Evolutionary conservation across 2,329 filamentous ascomycete species (phyloP), one percentile per base, ranked within the genome.

Genomic region (Fusarium falciforme): DNA sequence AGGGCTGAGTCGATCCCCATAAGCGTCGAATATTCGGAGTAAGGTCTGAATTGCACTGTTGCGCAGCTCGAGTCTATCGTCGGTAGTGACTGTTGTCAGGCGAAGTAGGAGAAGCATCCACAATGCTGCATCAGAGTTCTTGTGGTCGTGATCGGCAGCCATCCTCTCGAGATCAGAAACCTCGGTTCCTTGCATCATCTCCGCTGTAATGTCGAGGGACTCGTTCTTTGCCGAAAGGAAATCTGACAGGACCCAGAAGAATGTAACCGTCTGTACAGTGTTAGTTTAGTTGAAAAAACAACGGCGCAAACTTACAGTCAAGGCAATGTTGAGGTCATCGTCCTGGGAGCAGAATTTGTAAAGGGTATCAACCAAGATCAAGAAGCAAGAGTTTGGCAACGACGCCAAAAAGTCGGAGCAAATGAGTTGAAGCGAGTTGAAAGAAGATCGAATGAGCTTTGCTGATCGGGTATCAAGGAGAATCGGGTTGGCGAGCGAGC

Each of bases 181-280:
- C 76, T 90, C 84, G 68, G 87, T 79, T 70, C 87, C 84, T 52
- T 86, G 83, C 65, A 91, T 86, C 68, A 92, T 85, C 60, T 87
- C 86, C 49, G 87, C 84, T 1, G 88, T 91, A 35, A 92, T 89
- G 1, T 88, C 86, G 52, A 92, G 87, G 0, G 87, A 85, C 67
- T 86, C 86, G 63, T 87, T 90, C 74, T 89, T 90, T 4, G 87
- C 84, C 2, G 90, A 92, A 6, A 98, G 86, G 73, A 95, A 96
- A 81, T 98, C 95, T 0, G 96, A 98, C 9, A 98, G 89, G 63
- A 96, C 95, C 94, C 95, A 98, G 81, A 98, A 97, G 79, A 97
- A 96, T 0, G 96, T 98, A 10, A 98, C 94, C 1, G 95, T 96
- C 90, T 94, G 60, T 9, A 40, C 1, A 42, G 6, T 49, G 20